Evolutionary conservation across 2,329 filamentous ascomycete species (phyloP).

Genomic region (Hirsutella minnesotensis): DNA sequence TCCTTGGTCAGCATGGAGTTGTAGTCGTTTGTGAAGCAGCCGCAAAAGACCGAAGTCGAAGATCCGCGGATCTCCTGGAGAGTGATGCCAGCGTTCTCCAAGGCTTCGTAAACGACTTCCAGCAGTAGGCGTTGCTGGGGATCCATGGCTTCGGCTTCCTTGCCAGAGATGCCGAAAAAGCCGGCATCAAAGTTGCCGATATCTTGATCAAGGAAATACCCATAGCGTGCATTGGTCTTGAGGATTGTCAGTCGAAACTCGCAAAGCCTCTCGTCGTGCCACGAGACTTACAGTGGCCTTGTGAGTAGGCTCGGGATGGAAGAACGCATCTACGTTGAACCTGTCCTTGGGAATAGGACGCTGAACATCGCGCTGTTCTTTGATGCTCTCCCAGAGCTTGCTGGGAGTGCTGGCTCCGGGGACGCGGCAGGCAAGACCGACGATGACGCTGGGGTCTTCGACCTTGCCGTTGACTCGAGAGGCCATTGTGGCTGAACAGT

Average conservation of each 20-base stretch:
- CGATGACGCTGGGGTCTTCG: conserved; percentile 18
- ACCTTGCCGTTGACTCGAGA: conserved; percentile 1
- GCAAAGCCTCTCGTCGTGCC: background rate
- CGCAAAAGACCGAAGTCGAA: conserved; percentile 16
- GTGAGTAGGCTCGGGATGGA: conserved; percentile 19
- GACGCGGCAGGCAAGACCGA: conserved; percentile 18
- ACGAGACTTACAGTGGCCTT: conserved; percentile 9
- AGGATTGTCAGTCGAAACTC: background rate
- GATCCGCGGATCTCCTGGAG: conserved; percentile 11
- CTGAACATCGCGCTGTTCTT: conserved; percentile 21
- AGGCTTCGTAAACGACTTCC: conserved; percentile 16
- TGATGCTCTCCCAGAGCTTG: conserved; percentile 17
- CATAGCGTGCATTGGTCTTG: conserved; percentile 7
- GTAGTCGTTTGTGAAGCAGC: conserved; percentile 17
- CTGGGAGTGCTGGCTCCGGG: conserved; percentile 14
- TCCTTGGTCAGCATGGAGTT: conserved; percentile 13
- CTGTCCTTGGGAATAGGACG: conserved; percentile 27
- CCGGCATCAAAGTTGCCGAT: conserved; percentile 8
- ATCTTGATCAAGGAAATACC: conserved; percentile 17
- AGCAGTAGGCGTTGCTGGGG: conserved; percentile 10
- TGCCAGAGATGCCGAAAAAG: conserved; percentile 11
- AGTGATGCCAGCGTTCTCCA: conserved; percentile 19
- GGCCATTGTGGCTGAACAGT: conserved; percentile 8
- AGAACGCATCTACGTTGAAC: conserved; percentile 29
- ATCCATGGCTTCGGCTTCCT: conserved; percentile 15